Evolutionary conservation across 192 early-diverging fungal genomes (phyloP).

Genomic region (Neocallimastix lanati): DNA sequence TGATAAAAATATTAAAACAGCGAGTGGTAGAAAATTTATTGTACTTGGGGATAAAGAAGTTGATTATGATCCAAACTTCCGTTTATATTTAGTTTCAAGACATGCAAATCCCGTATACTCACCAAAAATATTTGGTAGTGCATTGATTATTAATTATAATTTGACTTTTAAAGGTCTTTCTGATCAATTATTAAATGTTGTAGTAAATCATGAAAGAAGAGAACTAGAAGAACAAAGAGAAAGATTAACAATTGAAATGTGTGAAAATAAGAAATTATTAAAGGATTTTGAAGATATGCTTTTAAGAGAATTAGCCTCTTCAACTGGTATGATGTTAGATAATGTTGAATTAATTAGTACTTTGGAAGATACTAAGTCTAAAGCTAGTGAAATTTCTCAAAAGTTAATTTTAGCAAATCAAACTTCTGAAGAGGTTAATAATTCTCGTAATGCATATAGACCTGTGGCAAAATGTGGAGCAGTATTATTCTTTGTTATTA

Average conservation of each 20-base stretch:
- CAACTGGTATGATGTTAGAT: constrained; percentile 40
- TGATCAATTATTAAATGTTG: constrained; percentile 41
- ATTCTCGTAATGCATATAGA: constrained; percentile 33
- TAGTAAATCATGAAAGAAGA: constrained; percentile 33
- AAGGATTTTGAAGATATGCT: constrained; percentile 40
- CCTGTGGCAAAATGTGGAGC: constrained; percentile 38
- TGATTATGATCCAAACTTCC: constrained; percentile 34
- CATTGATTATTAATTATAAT: constrained; percentile 44
- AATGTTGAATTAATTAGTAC: constrained; percentile 39
- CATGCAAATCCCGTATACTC: constrained; percentile 38
- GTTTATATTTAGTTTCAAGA: constrained; percentile 29
- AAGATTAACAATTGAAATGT: constrained; percentile 33
- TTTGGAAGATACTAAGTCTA: constrained; percentile 38
- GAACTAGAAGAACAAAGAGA: constrained; percentile 40
- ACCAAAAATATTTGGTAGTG: constrained; percentile 37
- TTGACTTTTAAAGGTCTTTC: constrained; percentile 40
- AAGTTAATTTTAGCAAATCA: constrained; percentile 41
- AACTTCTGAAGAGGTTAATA: constrained; percentile 36
- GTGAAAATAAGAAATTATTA: constrained; percentile 29
- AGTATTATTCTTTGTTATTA: constrained; percentile 39
- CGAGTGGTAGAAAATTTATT: constrained; percentile 28
- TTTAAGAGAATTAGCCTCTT: constrained; percentile 32
- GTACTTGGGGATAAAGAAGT: constrained; percentile 43
- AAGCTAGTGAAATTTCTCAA: constrained; percentile 37
- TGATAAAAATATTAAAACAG: constrained; percentile 32